Conservation (phyloP, 2,329 filamentous ascomycete species). For the Fusarium acutatum region DNA sequence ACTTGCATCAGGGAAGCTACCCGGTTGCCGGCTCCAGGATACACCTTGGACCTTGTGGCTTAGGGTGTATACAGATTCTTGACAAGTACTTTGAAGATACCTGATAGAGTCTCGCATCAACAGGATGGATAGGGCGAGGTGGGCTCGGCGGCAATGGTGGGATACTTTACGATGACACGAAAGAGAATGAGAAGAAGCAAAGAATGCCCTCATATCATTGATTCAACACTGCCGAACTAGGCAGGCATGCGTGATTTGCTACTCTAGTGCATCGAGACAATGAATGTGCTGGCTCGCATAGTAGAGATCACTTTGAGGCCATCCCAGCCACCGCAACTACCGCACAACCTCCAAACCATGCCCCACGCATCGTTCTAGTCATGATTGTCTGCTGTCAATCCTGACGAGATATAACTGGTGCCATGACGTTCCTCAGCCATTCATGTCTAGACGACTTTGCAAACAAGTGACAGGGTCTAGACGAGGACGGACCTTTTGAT, state of each 20-base stretch:
- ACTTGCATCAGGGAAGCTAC: conserved; percentile 20
- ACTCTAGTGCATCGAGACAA: background rate
- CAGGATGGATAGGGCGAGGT: background rate
- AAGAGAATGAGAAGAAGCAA: background rate
- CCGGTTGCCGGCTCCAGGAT: conserved; percentile 9
- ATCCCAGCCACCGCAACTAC: conserved; percentile 13
- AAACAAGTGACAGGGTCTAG: background rate
- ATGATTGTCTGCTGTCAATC: background rate
- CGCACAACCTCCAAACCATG: background rate
- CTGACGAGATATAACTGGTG: background rate
- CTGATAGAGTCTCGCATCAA: background rate
- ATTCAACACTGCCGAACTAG: background rate
- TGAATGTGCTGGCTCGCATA: conserved; percentile 5
- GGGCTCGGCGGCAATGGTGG: background rate
- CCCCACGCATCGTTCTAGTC: conserved; percentile 13
- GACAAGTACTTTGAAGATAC: conserved; percentile 3
- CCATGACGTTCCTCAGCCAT: background rate
- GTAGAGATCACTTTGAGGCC: conserved; percentile 6
- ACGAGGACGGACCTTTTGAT: conserved; percentile 1
- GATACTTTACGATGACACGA: background rate
- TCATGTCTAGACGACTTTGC: background rate
- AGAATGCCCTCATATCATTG: background rate
- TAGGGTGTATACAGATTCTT: background rate
- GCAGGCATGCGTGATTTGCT: background rate
- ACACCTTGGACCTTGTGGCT: background rate